Conservation (phyloP, 805 yeast genomes). For the Starmera dryadoides region DNA sequence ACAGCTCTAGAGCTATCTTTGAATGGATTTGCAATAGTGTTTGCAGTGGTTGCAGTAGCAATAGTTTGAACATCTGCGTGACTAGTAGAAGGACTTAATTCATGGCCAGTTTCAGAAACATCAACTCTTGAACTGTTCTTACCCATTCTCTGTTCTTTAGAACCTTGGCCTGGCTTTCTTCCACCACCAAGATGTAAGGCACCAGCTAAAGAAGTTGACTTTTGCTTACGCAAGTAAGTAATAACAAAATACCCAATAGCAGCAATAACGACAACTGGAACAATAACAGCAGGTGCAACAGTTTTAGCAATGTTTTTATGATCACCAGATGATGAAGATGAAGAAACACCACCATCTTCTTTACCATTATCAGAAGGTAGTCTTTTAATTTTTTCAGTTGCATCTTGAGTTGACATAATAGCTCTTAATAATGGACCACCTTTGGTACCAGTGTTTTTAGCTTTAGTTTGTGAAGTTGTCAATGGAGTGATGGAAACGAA, state of each 20-base stretch:
- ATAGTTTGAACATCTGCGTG: constrained; percentile 6
- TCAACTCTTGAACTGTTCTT: neutral
- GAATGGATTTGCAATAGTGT: constrained; percentile 19
- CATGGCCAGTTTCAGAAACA: neutral
- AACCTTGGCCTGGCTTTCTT: neutral
- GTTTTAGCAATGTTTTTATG: constrained; percentile 18
- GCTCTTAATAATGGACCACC: constrained; percentile 34
- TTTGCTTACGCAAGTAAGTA: constrained; percentile 23
- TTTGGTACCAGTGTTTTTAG: constrained; percentile 29
- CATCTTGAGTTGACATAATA: constrained; percentile 24
- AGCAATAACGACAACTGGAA: constrained; percentile 29
- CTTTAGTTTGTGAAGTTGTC: constrained; percentile 25
- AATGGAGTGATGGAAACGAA: constrained; percentile 32
- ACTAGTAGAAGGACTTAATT: constrained; percentile 7
- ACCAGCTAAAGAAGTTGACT: constrained; percentile 5
- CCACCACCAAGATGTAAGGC: neutral
- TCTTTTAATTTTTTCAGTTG: constrained; percentile 22
- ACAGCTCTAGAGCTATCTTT: constrained; percentile 22
- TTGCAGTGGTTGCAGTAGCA: constrained; percentile 15
- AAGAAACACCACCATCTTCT: no score
- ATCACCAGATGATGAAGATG: constrained; percentile 7
- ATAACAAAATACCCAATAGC: constrained; percentile 23
- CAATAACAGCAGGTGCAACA: constrained; percentile 36
- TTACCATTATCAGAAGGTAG: constrained; percentile 34
- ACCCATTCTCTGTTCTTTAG: neutral